These are phyloP conservation scores for Fennellomyces sp. DNA, from an alignment of 371 early-diverging fungal genomes.

Conservation along the genomic window DNA sequence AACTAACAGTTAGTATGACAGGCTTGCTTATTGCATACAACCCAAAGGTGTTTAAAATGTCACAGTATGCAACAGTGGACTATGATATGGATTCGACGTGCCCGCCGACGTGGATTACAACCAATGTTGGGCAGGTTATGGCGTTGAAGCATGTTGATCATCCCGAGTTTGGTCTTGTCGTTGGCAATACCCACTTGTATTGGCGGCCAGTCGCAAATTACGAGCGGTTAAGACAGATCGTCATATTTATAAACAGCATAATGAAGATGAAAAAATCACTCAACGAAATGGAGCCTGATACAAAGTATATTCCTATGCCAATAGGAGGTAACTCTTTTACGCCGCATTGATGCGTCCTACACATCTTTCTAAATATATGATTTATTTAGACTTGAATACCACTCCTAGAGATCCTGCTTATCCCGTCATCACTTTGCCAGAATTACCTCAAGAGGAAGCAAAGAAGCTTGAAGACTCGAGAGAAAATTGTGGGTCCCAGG, in stretches of 20 bases:
- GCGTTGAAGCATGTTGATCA: conserved; percentile 26
- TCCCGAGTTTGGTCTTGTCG: conserved; percentile 25
- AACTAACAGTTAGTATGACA: not conserved
- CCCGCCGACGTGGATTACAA: conserved; percentile 51
- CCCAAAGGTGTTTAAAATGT: conserved; percentile 28
- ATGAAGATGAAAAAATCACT: conserved; percentile 21
- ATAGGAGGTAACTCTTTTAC: conserved; percentile 35
- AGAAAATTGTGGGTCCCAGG: conserved; percentile 4
- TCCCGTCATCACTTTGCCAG: conserved; percentile 17
- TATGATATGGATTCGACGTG: conserved; percentile 44
- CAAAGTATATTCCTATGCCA: conserved; percentile 27
- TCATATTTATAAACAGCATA: conserved; percentile 29
- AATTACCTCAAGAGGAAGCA: conserved; percentile 18
- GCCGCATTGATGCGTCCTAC: not conserved
- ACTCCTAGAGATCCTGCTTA: conserved; percentile 55
- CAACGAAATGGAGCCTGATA: not conserved
- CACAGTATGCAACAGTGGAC: conserved; percentile 43
- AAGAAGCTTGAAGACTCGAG: conserved; percentile 31
- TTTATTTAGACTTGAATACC: conserved; percentile 53
- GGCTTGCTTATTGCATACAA: conserved; percentile 41
- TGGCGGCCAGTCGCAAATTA: conserved; percentile 65
- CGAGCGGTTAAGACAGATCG: conserved; percentile 55
- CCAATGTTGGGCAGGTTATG: conserved; percentile 54
- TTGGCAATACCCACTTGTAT: conserved; percentile 53
- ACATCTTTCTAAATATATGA: not conserved